Conservation (phyloP, 2,329 filamentous ascomycete species). For the Furcasterigmium sp. region DNA sequence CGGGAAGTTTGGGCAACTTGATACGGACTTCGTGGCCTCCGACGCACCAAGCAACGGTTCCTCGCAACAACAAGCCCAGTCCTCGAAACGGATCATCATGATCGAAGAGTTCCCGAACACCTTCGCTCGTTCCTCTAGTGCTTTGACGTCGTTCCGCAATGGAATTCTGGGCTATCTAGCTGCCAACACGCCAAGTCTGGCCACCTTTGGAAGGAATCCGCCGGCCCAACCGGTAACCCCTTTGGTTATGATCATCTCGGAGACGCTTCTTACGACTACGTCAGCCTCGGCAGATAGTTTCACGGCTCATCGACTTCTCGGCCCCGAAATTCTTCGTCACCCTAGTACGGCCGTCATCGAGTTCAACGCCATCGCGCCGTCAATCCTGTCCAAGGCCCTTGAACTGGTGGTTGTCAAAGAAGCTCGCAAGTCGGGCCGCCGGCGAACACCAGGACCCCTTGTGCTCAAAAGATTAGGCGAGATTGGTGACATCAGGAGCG, state of each 20-base stretch:
- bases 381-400: constrained; percentile 78
- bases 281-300: constrained; percentile 85
- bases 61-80: constrained; percentile 17
- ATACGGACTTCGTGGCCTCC: constrained; percentile 28
- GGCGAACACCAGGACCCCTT: constrained; percentile 68
- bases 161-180: constrained; percentile 72
- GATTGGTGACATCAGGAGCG: constrained; percentile 86
- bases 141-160: constrained; percentile 66
- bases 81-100: constrained; percentile 54
- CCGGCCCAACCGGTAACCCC: constrained; percentile 53
- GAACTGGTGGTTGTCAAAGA: constrained; percentile 82
- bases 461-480: constrained; percentile 78
- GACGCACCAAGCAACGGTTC: constrained; percentile 12
- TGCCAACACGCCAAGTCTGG: constrained; percentile 54
- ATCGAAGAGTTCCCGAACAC: constrained; percentile 81
- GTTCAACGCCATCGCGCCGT: constrained; percentile 88
- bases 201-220: constrained; percentile 37
- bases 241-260: constrained; percentile 85
- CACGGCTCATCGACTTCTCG: constrained; percentile 84
- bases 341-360: constrained; percentile 75
- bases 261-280: constrained; percentile 80
- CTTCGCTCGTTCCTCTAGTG: constrained; percentile 59
- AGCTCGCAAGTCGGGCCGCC: constrained; percentile 69
- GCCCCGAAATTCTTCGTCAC: constrained; percentile 79
- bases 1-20: constrained; percentile 72